phyloP scores from a whole-genome alignment of 805 yeast species.

The Millerago galiae region DNA sequence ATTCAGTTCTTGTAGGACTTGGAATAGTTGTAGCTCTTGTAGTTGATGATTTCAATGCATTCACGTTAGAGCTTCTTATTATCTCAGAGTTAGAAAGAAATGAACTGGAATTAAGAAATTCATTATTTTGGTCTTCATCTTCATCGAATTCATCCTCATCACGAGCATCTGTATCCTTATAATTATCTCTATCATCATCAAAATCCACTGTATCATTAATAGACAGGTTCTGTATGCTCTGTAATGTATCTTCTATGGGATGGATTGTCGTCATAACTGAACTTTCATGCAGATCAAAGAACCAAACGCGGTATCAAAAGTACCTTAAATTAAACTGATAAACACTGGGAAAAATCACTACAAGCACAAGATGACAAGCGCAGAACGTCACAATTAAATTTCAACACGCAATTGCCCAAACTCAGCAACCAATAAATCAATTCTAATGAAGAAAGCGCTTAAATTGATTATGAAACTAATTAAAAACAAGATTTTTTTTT shows the following conservation, averaged over 20 bases:
- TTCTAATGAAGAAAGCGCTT: background rate
- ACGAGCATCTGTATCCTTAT: background rate
- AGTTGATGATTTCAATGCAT: constrained; percentile 9
- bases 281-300: background rate
- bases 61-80: constrained; percentile 17
- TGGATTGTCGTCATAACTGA: background rate
- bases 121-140: constrained; percentile 12
- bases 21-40: constrained; percentile 1
- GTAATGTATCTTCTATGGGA: background rate
- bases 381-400: too few relatives aligned
- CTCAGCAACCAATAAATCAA: too few relatives aligned
- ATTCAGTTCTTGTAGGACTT: constrained; percentile 17
- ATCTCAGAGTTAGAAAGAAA: constrained; percentile 23
- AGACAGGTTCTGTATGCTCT: constrained; percentile 1
- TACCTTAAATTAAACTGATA: background rate
- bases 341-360: too few relatives aligned
- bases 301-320: background rate
- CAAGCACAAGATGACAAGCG: too few relatives aligned
- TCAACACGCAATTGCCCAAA: too few relatives aligned
- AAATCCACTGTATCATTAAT: background rate
- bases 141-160: constrained; percentile 1
- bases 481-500: background rate
- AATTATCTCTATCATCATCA: background rate
- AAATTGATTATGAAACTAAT: background rate
- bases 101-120: constrained; percentile 22